Conservation (phyloP, 2,329 filamentous ascomycete species). For the Coleophoma eucalyptorum region DNA sequence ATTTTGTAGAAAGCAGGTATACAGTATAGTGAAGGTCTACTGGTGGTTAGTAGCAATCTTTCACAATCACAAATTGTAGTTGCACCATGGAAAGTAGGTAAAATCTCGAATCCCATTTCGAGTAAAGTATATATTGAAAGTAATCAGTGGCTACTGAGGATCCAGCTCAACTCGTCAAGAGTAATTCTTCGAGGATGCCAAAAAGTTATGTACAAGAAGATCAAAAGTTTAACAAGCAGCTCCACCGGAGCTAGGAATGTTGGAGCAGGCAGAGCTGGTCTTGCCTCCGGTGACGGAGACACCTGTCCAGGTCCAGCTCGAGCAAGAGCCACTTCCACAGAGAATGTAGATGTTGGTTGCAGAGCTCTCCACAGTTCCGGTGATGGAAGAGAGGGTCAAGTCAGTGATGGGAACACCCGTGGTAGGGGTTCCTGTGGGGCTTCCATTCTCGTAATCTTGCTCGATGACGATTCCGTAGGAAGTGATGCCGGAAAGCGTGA, state of each 20-base stretch:
- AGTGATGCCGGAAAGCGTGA: slow-evolving; percentile 36
- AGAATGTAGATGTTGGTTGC: slow-evolving; percentile 29
- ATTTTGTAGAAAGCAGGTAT: no score
- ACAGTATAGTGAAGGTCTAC: no score
- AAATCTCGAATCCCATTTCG: no score
- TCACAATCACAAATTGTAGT: no score
- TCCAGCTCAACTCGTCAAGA: no score
- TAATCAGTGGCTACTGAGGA: no score
- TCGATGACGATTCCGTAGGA: slow-evolving; percentile 46
- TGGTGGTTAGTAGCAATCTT: no score
- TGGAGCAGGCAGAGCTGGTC: slow-evolving; percentile 32
- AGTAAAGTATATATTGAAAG: no score
- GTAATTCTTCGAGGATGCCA: no score
- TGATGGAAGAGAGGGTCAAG: slow-evolving; percentile 22
- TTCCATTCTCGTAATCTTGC: slow-evolving; percentile 47
- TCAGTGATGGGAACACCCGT: slow-evolving; percentile 30
- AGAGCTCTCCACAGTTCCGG: slow-evolving; percentile 21
- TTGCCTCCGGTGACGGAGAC: slow-evolving; percentile 35
- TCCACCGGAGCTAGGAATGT: slow-evolving; percentile 23
- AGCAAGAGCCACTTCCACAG: slow-evolving; percentile 33
- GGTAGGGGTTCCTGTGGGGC: slow-evolving; percentile 29
- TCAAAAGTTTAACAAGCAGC: slow-evolving; percentile 2
- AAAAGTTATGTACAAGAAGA: no score
- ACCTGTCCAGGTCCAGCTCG: slow-evolving; percentile 26
- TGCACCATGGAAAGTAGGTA: no score